These are phyloP conservation scores for Sporopachydermia lactativora DNA, from an alignment of 805 yeast genomes.

Conservation along the genomic window DNA sequence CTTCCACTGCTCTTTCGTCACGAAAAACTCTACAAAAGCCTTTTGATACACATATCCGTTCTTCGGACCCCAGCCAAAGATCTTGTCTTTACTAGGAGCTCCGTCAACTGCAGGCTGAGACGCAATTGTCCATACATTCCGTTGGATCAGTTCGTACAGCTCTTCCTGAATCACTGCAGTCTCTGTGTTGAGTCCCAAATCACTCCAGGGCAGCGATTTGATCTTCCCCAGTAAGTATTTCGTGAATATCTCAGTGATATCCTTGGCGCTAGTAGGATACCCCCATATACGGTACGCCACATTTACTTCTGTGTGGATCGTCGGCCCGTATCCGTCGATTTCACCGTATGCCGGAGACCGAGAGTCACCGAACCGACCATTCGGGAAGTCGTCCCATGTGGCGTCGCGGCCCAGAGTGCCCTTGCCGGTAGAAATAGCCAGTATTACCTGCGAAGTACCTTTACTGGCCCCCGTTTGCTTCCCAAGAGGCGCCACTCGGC, in stretches of 20 bases:
- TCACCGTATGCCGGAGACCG: conserved; percentile 96
- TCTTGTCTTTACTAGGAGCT: conserved; percentile 60
- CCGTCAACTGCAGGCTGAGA: conserved; percentile 94
- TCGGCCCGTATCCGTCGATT: conserved; percentile 94
- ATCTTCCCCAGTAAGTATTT: conserved; percentile 63
- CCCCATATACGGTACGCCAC: conserved; percentile 75
- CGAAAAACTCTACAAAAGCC: conserved; percentile 81
- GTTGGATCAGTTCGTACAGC: conserved; percentile 59
- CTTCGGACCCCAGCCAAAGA: conserved; percentile 96
- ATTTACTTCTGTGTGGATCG: conserved; percentile 56
- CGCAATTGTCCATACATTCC: conserved; percentile 74
- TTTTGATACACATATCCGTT: conserved; percentile 86
- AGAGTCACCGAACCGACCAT: conserved; percentile 92
- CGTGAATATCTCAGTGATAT: conserved; percentile 52
- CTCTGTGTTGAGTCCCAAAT: conserved; percentile 72
- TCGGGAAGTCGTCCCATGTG: conserved; percentile 95
- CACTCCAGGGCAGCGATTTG: conserved; percentile 85
- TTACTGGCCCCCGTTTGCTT: conserved; percentile 26
- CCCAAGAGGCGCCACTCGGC: neutral
- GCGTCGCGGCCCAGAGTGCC: conserved; percentile 81
- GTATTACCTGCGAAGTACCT: conserved; percentile 24
- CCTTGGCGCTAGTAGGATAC: conserved; percentile 42
- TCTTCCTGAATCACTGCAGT: conserved; percentile 90
- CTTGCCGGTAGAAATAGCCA: conserved; percentile 73
- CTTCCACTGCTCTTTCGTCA: conserved; percentile 59